Evolutionary conservation across 176 grass and related monocot species (phyloP).

Genomic region (sorghum (Sorghum bicolor)): Sorghum_bicolor_NCBIv3 NC_012870.2:31770501-31771000

Average conservation of each 20-base stretch:
- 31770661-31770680: neutral
- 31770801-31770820: slow-evolving; percentile 72
- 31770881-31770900: slow-evolving; percentile 43
- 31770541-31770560: slow-evolving; percentile 86
- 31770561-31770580: slow-evolving; percentile 77
- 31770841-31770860: slow-evolving; percentile 82
- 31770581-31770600: slow-evolving; percentile 68
- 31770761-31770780: slow-evolving; percentile 77
- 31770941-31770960: slow-evolving; percentile 58
- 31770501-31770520: slow-evolving; percentile 77
- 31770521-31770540: slow-evolving; percentile 62
- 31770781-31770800: slow-evolving; percentile 83
- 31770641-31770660: neutral
- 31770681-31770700: neutral
- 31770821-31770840: slow-evolving; percentile 53
- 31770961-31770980: slow-evolving; percentile 56
- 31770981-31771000: slow-evolving; percentile 59
- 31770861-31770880: slow-evolving; percentile 39
- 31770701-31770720: neutral
- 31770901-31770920: slow-evolving; percentile 45
- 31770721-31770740: slow-evolving; percentile 46
- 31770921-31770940: slow-evolving; percentile 50
- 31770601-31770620: slow-evolving; percentile 50
- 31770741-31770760: slow-evolving; percentile 63
- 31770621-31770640: neutral